Evolutionary conservation across 139 green algal genomes (phyloP).

Genomic region (Dunaliella primolecta): DNA sequence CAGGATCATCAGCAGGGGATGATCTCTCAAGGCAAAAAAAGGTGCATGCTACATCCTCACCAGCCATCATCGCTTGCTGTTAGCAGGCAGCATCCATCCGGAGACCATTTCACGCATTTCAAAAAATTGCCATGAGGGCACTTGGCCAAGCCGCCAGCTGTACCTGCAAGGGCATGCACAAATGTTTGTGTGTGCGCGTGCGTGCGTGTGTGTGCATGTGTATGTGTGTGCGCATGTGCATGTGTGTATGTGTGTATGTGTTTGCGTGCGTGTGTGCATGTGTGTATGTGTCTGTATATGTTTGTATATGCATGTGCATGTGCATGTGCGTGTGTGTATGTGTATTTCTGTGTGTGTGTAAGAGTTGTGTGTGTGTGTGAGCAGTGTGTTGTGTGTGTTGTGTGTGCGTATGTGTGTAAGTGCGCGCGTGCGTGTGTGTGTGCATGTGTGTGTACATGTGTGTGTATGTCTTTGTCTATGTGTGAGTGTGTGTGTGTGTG

Average conservation of each 20-base stretch:
- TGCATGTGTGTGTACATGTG: not conserved
- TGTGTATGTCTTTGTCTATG: not conserved
- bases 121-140: slow-evolving; percentile 72
- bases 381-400: too few relatives aligned
- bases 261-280: not conserved
- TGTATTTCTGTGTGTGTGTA: too few relatives aligned
- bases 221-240: not conserved
- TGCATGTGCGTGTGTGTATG: not conserved
- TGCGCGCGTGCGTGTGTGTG: not conserved
- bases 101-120: slow-evolving; percentile 77
- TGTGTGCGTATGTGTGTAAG: not conserved
- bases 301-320: not conserved
- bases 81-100: slow-evolving; percentile 74
- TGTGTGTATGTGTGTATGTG: not conserved
- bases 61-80: slow-evolving; percentile 74
- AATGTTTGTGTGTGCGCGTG: not conserved
- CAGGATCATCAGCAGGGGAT: too few relatives aligned
- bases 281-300: not conserved
- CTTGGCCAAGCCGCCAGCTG: not conserved
- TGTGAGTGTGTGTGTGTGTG: not conserved
- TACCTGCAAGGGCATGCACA: too few relatives aligned
- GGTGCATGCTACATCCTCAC: too few relatives aligned
- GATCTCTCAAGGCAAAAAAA: not conserved
- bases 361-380: not conserved
- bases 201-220: not conserved